Base-by-base conservation (phyloP, 2,329 filamentous ascomycete genomes). In the Colletotrichum sansevieriae region DNA sequence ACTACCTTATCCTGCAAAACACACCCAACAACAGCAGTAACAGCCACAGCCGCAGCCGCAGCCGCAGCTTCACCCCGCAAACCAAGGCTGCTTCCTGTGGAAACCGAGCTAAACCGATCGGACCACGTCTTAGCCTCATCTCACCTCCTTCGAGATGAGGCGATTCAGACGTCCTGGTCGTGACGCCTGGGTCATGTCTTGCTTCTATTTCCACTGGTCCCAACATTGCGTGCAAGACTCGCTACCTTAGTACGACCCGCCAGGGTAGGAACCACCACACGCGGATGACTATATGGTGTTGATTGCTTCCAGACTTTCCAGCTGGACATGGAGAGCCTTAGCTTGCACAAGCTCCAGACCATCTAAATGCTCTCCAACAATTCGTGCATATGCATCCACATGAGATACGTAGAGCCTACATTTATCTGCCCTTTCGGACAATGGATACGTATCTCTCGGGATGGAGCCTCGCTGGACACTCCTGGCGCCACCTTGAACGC, bases 321-420 rank as follows among this genome's bases (percentile, higher is more conserved):
- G 54, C 49, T 66, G 41, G 39, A 54, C 22, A 43, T 63, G 64
- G 49, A 55, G 44, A 63, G 41, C 52, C 49, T 51, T 66, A 56
- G 58, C 58, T 52, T 63, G 64, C 44, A 64, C 65, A 63, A 64
- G 52, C 65, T 62, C 60, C 52, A 58, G 41, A 60, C 60, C 39
- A 64, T 47, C 20, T 39, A 33, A 54, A 52, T 41, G 52, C 51
- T 64, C 57, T 66, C 52, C 60, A 52, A 52, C 37, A 52, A 68
- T 64, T 64, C 52, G 52, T 68, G 65, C 65, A 68, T 68, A 68
- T 68, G 60, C 59, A 41, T 51, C 65, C 65, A 64, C 52, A 52
- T 46, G 52, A 29, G 44, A 39, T 62, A 22, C 51, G 64, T 64
- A 60, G 44, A 63, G 52, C 18, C 18, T 18, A 18, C 18, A 18